A percentile compares a stretch with the other conserved stretches of the same genome.
Conservation (phyloP, 495 filamentous ascomycete genomes). For the Glonium stellatum region DNA sequence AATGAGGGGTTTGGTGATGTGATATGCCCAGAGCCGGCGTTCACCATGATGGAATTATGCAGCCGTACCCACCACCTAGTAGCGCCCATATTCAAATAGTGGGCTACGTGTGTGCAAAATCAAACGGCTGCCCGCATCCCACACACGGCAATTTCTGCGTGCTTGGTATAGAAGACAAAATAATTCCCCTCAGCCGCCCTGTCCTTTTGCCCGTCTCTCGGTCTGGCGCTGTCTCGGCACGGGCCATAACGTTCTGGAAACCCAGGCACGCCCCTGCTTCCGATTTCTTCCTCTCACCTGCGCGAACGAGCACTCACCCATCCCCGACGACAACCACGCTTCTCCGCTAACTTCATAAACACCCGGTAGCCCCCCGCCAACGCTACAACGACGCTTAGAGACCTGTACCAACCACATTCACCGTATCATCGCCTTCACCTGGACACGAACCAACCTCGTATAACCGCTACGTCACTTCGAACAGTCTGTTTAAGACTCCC, state of each 20-base stretch:
- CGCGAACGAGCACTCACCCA: background rate
- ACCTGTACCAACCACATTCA: background rate
- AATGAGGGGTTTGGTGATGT: background rate
- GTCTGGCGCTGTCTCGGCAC: background rate
- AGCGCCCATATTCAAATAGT: background rate
- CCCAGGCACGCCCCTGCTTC: constrained; percentile 11
- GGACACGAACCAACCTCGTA: background rate
- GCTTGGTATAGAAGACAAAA: background rate
- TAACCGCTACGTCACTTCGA: constrained; percentile 13
- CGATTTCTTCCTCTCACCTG: constrained; percentile 22
- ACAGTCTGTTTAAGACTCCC: background rate
- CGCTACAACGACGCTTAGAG: background rate
- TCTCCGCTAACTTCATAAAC: constrained; percentile 4
- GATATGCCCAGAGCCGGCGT: background rate
- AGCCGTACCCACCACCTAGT: background rate
- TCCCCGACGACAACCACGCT: constrained; percentile 10
- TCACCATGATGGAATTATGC: background rate
- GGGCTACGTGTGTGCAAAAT: background rate
- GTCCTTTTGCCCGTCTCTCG: constrained; percentile 2
- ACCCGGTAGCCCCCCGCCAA: background rate
- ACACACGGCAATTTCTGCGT: background rate
- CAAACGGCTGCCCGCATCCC: background rate
- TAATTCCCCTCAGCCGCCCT: background rate
- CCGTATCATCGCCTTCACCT: background rate
- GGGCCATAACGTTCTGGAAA: background rate